Base-by-base conservation (phyloP, 2,329 filamentous ascomycete species). In the Chaetomium strumarium region DNA sequence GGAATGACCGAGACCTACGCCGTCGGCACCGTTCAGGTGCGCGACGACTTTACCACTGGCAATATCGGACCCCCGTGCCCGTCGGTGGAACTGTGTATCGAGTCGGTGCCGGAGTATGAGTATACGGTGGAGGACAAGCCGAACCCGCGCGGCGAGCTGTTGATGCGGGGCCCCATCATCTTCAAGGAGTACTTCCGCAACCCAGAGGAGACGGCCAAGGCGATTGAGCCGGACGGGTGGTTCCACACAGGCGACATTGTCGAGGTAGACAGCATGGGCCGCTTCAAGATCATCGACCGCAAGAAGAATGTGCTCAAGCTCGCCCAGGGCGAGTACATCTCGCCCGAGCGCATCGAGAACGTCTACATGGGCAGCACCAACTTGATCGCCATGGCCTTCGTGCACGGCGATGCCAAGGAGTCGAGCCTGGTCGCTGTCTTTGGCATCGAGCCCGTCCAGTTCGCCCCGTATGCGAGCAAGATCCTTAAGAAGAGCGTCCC, bases 261-360 rank as follows among this genome's bases (percentile, higher is more conserved):
- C 65, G 81, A 84, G 58, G 77, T 99, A 20, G 93, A 99, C 70
- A 83, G 84, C 60, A 71, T 88, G 65, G 93, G 93, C 57, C 88
- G 91, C 55, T 86, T 97, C 76, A 84, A 82, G 70, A 95, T 99
- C 70, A 86, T 99, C 63, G 93, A 99, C 71, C 90, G 93, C 63
- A 86, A 90, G 73, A 99, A 99, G 86, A 97, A 97, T 72, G 89
- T 99, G n/a, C 83, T 99, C 67, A 99, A 99, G 79, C 82, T 99
- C 51, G 85, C 92, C 0, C 93, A 99, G 71, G 93, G 93, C 68
- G 93, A 99, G 74, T 99, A 99, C 72, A 90, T 99, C 64, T 96
- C 91, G 1, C 93, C 93, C 13, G 93, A 99, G 74, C 88, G 91
- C 52, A 89, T 99, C 66, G 93, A 99, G 76, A 96, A 96, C 68